phyloP scores from a whole-genome alignment of 805 yeast species.

The Starmerella floris region DNA sequence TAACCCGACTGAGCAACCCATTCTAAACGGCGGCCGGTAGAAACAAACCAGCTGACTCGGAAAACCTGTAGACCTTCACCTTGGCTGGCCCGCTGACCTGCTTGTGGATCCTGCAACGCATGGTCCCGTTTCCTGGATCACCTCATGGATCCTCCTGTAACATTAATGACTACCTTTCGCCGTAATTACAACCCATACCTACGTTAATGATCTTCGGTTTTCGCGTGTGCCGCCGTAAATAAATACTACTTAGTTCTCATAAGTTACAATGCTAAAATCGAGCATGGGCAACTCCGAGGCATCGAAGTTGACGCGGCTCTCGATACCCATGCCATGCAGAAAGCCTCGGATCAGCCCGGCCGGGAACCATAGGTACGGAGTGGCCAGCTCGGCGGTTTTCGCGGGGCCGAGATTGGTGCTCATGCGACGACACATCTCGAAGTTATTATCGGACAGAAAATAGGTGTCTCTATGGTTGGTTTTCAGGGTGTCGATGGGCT shows the following conservation, averaged over 20 bases:
- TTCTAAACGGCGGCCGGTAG: too few species aligned
- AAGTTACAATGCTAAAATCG: constrained; percentile 43
- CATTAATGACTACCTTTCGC: too few species aligned
- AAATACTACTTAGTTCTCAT: not conserved
- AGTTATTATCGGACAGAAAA: constrained; percentile 58
- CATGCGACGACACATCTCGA: constrained; percentile 42
- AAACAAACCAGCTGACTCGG: too few species aligned
- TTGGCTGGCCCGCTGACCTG: too few species aligned
- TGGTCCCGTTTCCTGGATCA: too few species aligned
- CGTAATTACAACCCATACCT: too few species aligned
- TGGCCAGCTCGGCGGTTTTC: constrained; percentile 26
- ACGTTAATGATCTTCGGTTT: too few species aligned
- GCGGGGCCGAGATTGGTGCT: constrained; percentile 26
- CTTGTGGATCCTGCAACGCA: too few species aligned
- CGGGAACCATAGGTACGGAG: constrained; percentile 52
- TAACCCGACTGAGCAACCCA: too few species aligned
- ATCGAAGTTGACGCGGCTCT: constrained; percentile 53
- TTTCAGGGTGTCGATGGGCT: constrained; percentile 81
- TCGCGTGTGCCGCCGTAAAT: too few species aligned
- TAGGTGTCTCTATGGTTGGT: constrained; percentile 84
- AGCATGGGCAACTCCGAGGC: constrained; percentile 49
- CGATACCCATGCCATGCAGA: constrained; percentile 53
- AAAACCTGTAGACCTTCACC: too few species aligned
- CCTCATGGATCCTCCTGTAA: too few species aligned
- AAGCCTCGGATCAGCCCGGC: constrained; percentile 67